Conservation (phyloP, 1,284 basidiomycete genomes). For the Boletus sp. region DNA sequence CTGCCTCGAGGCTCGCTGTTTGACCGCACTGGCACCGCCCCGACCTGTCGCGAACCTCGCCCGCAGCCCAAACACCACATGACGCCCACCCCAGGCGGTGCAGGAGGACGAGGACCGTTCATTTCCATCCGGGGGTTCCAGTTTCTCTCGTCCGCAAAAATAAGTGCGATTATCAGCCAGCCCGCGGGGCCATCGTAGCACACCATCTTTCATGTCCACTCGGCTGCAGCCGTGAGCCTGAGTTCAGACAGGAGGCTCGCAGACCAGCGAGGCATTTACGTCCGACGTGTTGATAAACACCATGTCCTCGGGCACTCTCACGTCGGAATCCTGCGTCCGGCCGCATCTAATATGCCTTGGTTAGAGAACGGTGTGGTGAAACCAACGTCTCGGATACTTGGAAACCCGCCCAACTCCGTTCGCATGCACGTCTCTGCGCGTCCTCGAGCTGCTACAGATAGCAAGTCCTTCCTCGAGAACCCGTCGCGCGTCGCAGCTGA, state of each 20-base stretch:
- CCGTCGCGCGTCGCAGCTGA: slow-evolving; percentile 42
- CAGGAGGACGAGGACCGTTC: slow-evolving; percentile 8
- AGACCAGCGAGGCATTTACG: neutral
- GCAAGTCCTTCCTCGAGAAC: slow-evolving; percentile 16
- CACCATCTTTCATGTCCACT: neutral
- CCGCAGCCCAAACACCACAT: no score
- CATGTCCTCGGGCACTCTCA: neutral
- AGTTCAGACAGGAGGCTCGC: no score
- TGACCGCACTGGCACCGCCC: neutral
- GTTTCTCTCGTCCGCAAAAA: slow-evolving; percentile 22
- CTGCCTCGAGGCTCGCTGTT: slow-evolving; percentile 31
- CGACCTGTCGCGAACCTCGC: no score
- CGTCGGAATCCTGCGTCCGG: neutral
- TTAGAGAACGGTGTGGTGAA: no score
- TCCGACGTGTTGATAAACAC: neutral
- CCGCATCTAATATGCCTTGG: no score
- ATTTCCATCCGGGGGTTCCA: slow-evolving; percentile 10
- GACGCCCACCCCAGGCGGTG: neutral
- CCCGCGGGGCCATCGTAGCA: slow-evolving; percentile 1
- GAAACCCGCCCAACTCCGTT: no score
- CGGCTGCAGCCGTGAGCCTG: neutral
- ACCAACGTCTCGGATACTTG: no score
- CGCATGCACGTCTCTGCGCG: no score
- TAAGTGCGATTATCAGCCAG: slow-evolving; percentile 3
- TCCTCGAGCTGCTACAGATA: neutral